These are phyloP conservation scores for Penicillium sclerotiorum DNA, from an alignment of 2,329 filamentous ascomycete genomes.

Conservation along the genomic window DNA sequence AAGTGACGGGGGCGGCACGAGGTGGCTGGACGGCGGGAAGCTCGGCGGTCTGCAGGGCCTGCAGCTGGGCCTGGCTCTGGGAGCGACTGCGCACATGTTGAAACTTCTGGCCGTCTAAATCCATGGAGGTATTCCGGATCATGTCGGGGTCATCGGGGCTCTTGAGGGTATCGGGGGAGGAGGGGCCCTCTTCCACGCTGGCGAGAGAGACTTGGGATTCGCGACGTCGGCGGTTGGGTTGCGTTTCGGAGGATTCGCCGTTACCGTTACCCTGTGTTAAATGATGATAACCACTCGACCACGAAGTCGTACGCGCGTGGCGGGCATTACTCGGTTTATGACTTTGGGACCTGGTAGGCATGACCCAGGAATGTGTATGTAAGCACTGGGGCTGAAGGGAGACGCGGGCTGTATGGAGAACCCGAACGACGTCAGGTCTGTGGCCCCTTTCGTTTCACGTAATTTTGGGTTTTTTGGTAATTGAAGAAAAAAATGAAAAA, in stretches of 20 bases:
- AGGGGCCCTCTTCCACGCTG: constrained; percentile 34
- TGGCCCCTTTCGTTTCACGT: constrained; percentile 18
- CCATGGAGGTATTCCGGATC: constrained; percentile 37
- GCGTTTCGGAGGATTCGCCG: constrained; percentile 29
- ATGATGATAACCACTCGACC: constrained; percentile 36
- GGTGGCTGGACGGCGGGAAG: constrained; percentile 15
- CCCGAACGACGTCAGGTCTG: constrained; percentile 18
- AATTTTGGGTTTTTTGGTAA: constrained; percentile 11
- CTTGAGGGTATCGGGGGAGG: constrained; percentile 22
- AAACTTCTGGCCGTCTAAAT: constrained; percentile 25
- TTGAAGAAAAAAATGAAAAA: no score
- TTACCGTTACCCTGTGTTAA: constrained; percentile 16
- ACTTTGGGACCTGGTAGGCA: constrained; percentile 24
- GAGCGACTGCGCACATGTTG: constrained; percentile 34
- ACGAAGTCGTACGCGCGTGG: constrained; percentile 39
- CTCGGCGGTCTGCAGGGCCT: constrained; percentile 24
- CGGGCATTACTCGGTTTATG: constrained; percentile 38
- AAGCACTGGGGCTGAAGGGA: constrained; percentile 12
- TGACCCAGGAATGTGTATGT: constrained; percentile 27
- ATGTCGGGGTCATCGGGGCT: constrained; percentile 29
- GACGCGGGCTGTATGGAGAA: constrained; percentile 8
- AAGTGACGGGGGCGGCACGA: constrained; percentile 37
- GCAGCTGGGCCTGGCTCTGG: constrained; percentile 28
- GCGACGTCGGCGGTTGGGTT: constrained; percentile 32
- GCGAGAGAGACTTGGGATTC: constrained; percentile 38